A percentile compares a stretch with the other conserved stretches of the same genome.
phyloP scores from a whole-genome alignment of 163 green algal genomes.

The Chlorella variabilis region DNA sequence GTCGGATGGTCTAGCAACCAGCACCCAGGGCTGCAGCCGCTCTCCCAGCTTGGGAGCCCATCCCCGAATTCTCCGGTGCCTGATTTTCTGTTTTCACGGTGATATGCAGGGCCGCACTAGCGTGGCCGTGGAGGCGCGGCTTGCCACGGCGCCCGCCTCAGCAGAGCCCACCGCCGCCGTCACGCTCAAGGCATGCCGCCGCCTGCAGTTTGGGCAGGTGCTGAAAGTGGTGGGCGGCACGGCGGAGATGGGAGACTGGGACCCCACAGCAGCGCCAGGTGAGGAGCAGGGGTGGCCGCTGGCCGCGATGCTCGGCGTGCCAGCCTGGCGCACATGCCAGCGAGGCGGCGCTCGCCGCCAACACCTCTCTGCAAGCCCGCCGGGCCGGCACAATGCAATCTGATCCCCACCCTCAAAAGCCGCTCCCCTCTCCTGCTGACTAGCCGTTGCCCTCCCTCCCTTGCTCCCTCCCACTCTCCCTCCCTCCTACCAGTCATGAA shows the following conservation, averaged over 20 bases:
- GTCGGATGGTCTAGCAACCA: no score
- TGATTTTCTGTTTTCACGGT: no score
- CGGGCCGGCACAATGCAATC: no score
- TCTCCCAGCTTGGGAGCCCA: no score
- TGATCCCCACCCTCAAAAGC: no score
- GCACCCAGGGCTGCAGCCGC: no score
- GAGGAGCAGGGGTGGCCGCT: neutral
- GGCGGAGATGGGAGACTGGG: conserved; percentile 3
- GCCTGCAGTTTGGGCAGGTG: conserved; percentile 18
- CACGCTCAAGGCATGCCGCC: conserved; percentile 2
- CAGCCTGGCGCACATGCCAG: no score
- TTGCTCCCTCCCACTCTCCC: neutral
- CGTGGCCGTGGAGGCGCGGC: neutral
- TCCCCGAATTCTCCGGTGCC: no score
- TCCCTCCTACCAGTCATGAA: conserved; percentile 1
- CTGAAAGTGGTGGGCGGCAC: conserved; percentile 16
- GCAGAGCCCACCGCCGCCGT: conserved; percentile 15
- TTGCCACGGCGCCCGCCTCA: neutral
- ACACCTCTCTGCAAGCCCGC: neutral
- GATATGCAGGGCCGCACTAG: neutral
- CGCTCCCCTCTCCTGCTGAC: no score
- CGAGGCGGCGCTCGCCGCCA: no score
- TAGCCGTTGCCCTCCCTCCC: neutral
- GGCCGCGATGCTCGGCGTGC: neutral
- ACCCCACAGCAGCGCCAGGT: neutral